These are phyloP conservation scores for Naegleria lovaniensis DNA, from an alignment of 208 protist species.

Conservation along the genomic window DNA sequence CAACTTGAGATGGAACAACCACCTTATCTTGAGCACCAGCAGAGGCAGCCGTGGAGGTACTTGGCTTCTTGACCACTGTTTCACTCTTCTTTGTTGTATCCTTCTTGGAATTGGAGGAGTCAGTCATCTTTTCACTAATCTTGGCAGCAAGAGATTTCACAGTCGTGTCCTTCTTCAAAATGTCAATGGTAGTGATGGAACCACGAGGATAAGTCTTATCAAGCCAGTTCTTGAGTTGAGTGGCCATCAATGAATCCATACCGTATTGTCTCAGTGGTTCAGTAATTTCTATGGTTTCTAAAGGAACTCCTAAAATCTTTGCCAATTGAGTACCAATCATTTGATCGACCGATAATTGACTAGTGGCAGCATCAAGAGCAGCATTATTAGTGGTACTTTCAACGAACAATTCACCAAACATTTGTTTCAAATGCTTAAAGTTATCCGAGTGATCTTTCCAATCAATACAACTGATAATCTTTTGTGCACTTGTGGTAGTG, in stretches of 20 bases:
- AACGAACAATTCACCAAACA: not conserved
- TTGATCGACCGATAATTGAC: not conserved
- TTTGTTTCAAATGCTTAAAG: not conserved
- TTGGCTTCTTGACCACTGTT: not conserved
- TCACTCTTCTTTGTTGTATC: not conserved
- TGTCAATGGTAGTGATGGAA: not conserved
- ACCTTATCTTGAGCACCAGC: not conserved
- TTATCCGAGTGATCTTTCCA: not conserved
- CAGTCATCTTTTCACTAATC: not conserved
- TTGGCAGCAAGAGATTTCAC: not conserved
- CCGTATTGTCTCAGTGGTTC: constrained; percentile 33
- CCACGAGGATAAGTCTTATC: not conserved
- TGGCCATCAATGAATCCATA: constrained; percentile 36
- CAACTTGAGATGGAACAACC: not conserved
- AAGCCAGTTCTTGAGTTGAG: constrained; percentile 34
- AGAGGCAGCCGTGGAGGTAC: not conserved
- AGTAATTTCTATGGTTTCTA: constrained; percentile 6
- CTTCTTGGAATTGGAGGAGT: not conserved
- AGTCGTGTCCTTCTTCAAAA: not conserved
- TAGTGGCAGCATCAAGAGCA: not conserved
- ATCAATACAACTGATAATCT: constrained; percentile 3
- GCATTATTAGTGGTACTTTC: not conserved
- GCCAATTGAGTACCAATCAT: not conserved
- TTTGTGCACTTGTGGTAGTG: not conserved
- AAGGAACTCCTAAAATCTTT: not conserved